Evolutionary conservation across 176 grass and related monocot genomes (phyloP), one percentile per base, ranked within the genome.

Genomic region (Musa acuminata): DNA sequence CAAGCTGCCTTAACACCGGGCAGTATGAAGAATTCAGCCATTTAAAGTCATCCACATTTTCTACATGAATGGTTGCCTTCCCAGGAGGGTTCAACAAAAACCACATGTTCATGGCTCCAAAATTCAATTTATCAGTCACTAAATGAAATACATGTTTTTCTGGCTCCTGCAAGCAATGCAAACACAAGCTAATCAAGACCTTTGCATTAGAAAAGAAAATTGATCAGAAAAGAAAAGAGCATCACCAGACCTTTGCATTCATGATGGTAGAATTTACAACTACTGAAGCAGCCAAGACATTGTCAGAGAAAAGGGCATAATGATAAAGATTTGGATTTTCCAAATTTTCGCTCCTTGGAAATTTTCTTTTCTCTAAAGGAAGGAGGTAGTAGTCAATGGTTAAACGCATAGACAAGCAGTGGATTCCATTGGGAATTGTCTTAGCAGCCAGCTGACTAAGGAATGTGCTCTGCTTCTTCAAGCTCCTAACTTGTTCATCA

Each of bases 391-490:
- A 89, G 16, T 85, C 87, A 55, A 85, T 83, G 0, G 83, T 89
- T 80, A 89, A 82, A 64, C 80, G 87, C 87, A 89, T 89, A 73
- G 87, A 85, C 49, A 89, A 82, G 51, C 87, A 89, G 72, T 89
- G 83, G 62, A 89, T 89, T 69, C 80, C 83, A 82, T 89, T 89
- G 63, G 87, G 87, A 58, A 89, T 89, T 85, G 83, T 89, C 72
- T 89, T 89, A n/a, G 87, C 83, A 51, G 82, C 83, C 77, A 89
- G 62, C 73, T 89, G 87, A 73, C 83, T 89, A 55, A 89, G 87
- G 75, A 89, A 89, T 69, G 83, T 85, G 72, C 87, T 89, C 60
- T 89, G 87, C 74, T 89, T 89, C 87, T 89, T 89, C 74, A 89
- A 85, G 79, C 82, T 82, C 67, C 87, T 84, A 20, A 89, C 87